Conservation (phyloP, 352 stramenopile species). For the Globisporangium paroecandrum region DNA sequence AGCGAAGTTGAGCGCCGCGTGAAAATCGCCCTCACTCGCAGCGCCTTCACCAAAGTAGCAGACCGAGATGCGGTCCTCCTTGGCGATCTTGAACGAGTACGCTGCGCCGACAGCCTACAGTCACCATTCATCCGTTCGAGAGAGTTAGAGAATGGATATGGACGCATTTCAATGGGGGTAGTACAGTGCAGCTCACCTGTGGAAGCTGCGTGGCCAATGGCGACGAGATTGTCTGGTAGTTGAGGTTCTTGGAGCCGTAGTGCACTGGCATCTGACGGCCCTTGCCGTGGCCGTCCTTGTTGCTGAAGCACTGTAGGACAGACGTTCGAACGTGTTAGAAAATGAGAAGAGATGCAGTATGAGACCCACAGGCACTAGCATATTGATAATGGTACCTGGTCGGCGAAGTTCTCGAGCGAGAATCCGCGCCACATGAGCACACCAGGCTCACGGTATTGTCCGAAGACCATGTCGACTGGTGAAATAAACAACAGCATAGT, state of each 20-base stretch:
- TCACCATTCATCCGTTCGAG: not conserved
- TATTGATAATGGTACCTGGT: constrained; percentile 63
- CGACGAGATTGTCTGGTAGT: constrained; percentile 98
- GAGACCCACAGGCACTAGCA: not conserved
- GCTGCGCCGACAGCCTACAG: constrained; percentile 92
- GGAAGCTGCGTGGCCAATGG: constrained; percentile 97
- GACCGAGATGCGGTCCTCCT: constrained; percentile 89
- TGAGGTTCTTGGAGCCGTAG: constrained; percentile 93
- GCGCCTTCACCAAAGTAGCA: constrained; percentile 98
- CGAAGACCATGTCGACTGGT: constrained; percentile 92
- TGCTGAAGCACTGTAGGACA: constrained; percentile 89
- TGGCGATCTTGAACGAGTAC: constrained; percentile 95
- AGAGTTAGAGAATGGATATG: not conserved
- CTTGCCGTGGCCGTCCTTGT: constrained; percentile 93
- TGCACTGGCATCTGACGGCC: constrained; percentile 98
- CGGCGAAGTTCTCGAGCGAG: constrained; percentile 95
- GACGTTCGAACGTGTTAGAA: not conserved
- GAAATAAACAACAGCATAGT: not conserved
- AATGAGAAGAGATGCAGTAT: not conserved
- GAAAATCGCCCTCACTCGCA: constrained; percentile 96
- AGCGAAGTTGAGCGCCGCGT: constrained; percentile 96
- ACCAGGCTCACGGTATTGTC: constrained; percentile 97
- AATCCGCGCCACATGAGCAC: constrained; percentile 99
- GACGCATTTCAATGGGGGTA: not conserved
- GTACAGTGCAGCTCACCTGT: constrained; percentile 42